These are phyloP conservation scores for Diaporthe citri DNA, from an alignment of 2,329 filamentous ascomycete genomes.

Conservation along the genomic window DNA sequence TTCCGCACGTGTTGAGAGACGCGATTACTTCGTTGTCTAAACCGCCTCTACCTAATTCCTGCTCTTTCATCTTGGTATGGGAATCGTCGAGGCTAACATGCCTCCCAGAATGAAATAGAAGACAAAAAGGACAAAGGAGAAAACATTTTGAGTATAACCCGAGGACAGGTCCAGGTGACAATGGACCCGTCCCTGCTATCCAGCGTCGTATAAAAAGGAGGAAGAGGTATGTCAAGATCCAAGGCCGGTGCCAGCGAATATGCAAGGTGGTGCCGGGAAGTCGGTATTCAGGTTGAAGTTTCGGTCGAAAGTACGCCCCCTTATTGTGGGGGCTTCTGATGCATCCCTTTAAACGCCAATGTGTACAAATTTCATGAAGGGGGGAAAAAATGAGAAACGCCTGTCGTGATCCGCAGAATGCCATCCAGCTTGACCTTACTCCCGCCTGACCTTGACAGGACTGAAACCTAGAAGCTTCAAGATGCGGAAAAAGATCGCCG, in stretches of 20 bases:
- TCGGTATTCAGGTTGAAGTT: slow-evolving; percentile 14
- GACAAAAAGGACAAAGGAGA: slow-evolving; percentile 4
- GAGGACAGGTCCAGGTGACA: not conserved
- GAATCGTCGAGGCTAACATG: not conserved
- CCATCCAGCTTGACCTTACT: slow-evolving; percentile 18
- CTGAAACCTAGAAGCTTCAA: slow-evolving; percentile 12
- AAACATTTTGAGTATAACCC: not conserved
- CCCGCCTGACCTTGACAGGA: not conserved
- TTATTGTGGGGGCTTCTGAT: slow-evolving; percentile 9
- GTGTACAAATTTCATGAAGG: slow-evolving; percentile 2
- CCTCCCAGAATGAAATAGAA: not conserved
- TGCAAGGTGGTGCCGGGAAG: slow-evolving; percentile 32
- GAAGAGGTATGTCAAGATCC: not conserved
- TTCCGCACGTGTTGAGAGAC: not conserved
- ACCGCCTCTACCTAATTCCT: slow-evolving; percentile 2
- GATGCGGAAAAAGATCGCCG: slow-evolving; percentile 7
- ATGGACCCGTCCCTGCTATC: not conserved
- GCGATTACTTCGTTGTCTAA: slow-evolving; percentile 16
- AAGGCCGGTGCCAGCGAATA: slow-evolving; percentile 36
- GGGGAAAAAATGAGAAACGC: not conserved
- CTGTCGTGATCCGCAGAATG: slow-evolving; percentile 8
- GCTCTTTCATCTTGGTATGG: slow-evolving; percentile 12
- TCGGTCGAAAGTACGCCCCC: slow-evolving; percentile 1
- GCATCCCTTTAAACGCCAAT: slow-evolving; percentile 28
- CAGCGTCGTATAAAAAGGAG: slow-evolving; percentile 3